Percentiles rank a stretch among this genome's conserved stretches.
Evolutionary conservation across 2,329 filamentous ascomycete species (phyloP).

Genomic region (Xylariaceae sp.): DNA sequence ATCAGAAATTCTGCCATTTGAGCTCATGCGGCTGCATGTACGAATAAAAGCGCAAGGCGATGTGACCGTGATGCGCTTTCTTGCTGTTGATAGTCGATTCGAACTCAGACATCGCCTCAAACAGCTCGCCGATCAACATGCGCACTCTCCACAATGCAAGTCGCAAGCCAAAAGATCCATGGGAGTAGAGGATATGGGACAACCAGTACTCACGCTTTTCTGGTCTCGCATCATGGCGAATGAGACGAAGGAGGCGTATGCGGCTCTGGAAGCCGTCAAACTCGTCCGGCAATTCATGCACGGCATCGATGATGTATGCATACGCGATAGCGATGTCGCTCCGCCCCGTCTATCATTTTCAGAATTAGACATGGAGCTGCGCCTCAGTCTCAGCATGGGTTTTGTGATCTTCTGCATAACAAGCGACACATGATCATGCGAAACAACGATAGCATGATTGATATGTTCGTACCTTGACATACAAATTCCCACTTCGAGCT

Average conservation of each 20-base stretch:
- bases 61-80: constrained; percentile 43
- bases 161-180: no score
- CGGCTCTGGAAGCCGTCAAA: constrained; percentile 36
- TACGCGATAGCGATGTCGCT: constrained; percentile 24
- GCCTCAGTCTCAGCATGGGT: no score
- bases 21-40: constrained; percentile 40
- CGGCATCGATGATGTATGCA: constrained; percentile 36
- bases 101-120: neutral
- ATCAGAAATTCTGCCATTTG: constrained; percentile 44
- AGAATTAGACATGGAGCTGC: no score
- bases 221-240: constrained; percentile 34
- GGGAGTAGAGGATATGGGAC: no score
- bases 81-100: constrained; percentile 42
- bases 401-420: no score
- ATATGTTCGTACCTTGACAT: no score
- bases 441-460: no score
- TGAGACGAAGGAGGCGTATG: constrained; percentile 42
- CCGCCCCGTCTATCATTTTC: constrained; percentile 11
- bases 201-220: no score
- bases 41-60: constrained; percentile 27
- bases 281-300: constrained; percentile 44
- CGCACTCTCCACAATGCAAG: no score
- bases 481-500: no score
- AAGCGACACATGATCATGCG: no score
- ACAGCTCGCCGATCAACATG: no score